Base-by-base conservation (phyloP, 768 basidiomycete genomes). In the Tulasnella sp. region DNA sequence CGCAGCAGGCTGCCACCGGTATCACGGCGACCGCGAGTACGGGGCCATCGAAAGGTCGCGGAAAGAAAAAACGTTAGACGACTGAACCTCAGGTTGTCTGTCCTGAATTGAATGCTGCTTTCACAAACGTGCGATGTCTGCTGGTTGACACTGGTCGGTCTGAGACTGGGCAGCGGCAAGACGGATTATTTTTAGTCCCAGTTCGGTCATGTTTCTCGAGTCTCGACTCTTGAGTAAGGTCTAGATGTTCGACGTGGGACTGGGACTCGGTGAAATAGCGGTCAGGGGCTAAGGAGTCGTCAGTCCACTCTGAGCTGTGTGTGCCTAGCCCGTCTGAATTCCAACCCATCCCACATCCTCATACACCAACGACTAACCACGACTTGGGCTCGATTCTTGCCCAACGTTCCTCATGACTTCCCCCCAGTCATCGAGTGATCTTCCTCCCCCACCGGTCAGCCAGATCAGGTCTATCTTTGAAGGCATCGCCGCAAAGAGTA, bases 391-490 rank as follows among this genome's bases (percentile, higher is more conserved):
- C 62, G 62, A 68, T 68, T 18, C 39, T 40, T 74, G 39, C 73
- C 73, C 73, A 10, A 14, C n/a, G n/a, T 74, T 40, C 18, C 73
- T 46, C 44, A 40, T 46, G 73, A 19, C 73, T 27, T 40, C 73
- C 73, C 38, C 73, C 31, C 71, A 72, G 73, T 46, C 62, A 68
- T 68, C 73, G 39, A 74, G 73, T 21, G 73, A 74, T 24, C 73
- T 46, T 46, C 44, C 38, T 1, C 73, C 73, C 18, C 73, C 38
- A 36, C 73, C 73, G 3, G 73, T 74, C 73, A 74, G 73, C 27
- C 73, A 40, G 44, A 74, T 74, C 73, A 40, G 73, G 73, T 74
- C 73, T 31, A 74, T 74, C 39, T 74, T 74, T 46, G 73, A 74
- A 40, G 73, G 73, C 73, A 74, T 74, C 39, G 73, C 73, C 7